These are phyloP conservation scores for Cladophialophora chaetospira DNA, from an alignment of 2,329 filamentous ascomycete species.

Conservation along the genomic window DNA sequence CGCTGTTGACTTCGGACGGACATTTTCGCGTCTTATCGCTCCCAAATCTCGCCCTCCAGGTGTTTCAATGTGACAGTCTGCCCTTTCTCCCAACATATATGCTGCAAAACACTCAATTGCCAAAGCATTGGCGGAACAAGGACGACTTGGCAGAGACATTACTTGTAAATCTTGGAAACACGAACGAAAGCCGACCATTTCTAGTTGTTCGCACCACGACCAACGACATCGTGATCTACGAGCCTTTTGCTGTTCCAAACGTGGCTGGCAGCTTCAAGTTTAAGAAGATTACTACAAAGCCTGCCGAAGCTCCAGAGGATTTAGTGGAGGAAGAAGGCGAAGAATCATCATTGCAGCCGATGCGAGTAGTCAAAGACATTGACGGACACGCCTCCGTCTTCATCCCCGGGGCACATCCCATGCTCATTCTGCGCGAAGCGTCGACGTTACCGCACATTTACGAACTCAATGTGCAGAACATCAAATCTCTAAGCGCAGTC, in stretches of 20 bases:
- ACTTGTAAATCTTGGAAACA: constrained; percentile 81
- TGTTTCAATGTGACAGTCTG: constrained; percentile 76
- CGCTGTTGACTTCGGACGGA: constrained; percentile 74
- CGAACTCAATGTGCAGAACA: constrained; percentile 67
- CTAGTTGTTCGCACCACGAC: constrained; percentile 77
- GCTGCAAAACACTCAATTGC: constrained; percentile 65
- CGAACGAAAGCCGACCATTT: constrained; percentile 69
- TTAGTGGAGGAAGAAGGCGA: constrained; percentile 52
- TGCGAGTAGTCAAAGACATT: constrained; percentile 54
- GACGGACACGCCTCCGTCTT: constrained; percentile 80
- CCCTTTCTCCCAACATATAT: constrained; percentile 76
- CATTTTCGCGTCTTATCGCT: constrained; percentile 70
- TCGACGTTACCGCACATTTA: constrained; percentile 75
- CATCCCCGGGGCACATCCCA: constrained; percentile 75
- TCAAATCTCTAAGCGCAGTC: constrained; percentile 73
- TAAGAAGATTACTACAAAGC: constrained; percentile 69
- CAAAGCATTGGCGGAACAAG: constrained; percentile 69
- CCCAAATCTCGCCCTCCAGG: constrained; percentile 68
- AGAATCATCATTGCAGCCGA: constrained; percentile 43
- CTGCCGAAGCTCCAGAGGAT: constrained; percentile 50
- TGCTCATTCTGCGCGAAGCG: constrained; percentile 79
- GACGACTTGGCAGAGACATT: constrained; percentile 78
- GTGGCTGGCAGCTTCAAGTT: constrained; percentile 62
- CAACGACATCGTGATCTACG: constrained; percentile 84
- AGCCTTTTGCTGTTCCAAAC: constrained; percentile 62